Evolutionary conservation across 129 eudicot genomes (phyloP), one percentile per base, ranked within the genome.

Genomic region (Centella asiatica): DNA sequence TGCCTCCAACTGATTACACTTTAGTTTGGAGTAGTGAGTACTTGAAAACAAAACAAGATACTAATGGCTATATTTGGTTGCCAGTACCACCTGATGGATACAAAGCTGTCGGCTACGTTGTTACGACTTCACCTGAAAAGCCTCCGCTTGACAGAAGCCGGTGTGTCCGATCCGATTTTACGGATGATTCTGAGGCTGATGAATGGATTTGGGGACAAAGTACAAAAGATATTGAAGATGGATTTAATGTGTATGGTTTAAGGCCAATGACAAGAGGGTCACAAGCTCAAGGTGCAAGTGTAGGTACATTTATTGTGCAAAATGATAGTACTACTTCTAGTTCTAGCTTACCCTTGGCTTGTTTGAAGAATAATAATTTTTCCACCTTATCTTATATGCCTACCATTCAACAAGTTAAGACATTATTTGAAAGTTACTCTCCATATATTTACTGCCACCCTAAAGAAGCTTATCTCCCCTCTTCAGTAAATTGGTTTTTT

Each of bases 1-100:
- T 57, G 0, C 27, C n/a, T 45, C 93, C 93, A 0, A 39, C 55
- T 46, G 86, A 84, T 68, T 84, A 80, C 44, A 75, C 77, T 0
- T 65, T 84, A n/a, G 80, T 72, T 62, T 80, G 77, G 68, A 72
- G 39, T 37, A 67, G 65, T 33, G 56, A 74, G 25, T 66, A 70
- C 65, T 67, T 71, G 50, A 64, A 57, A 28, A 63, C 49, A 10
- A 50, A 53, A 20, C 68, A 64, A 32, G 60, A 64, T 46, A 28
- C 22, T 51, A 44, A 44, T 31, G 85, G 73, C 75, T 84, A 77
- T 72, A 66, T 84, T 64, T 84, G 92, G 92, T 65, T 72, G 22
- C 92, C 86, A 15, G 67, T 59, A 2, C 75, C 92, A 45, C 76
- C 81, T 0, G 65, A 68, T 17, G 92, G 86, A 3, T 77, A 80